Percentiles rank a stretch among this genome's conserved stretches.
phyloP scores from a whole-genome alignment of 495 filamentous ascomycete genomes.

The Aspergillus cristatus region DNA sequence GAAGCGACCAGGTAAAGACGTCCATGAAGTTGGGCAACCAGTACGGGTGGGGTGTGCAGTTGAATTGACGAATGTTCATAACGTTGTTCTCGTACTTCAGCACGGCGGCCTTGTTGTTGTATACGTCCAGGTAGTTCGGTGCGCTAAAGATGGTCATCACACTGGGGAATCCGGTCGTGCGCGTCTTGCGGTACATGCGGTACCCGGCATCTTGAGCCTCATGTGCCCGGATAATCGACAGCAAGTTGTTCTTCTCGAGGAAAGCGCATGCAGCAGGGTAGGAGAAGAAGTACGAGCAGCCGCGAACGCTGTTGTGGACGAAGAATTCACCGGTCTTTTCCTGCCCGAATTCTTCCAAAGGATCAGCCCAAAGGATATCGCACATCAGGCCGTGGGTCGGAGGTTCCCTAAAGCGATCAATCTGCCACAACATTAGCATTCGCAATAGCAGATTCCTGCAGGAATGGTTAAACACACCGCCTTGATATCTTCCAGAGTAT shows the following conservation, averaged over 20 bases:
- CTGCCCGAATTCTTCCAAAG: slow-evolving; percentile 97
- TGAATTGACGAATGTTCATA: slow-evolving; percentile 99
- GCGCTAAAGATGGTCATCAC: slow-evolving; percentile 99
- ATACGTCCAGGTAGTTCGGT: slow-evolving; percentile 98
- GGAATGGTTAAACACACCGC: slow-evolving; percentile 43
- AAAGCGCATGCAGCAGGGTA: slow-evolving; percentile 98
- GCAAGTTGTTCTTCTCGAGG: slow-evolving; percentile 95
- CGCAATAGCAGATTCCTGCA: neutral
- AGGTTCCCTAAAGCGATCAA: slow-evolving; percentile 95
- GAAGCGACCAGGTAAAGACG: slow-evolving; percentile 97
- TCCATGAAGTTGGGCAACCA: slow-evolving; percentile 99
- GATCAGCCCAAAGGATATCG: slow-evolving; percentile 97
- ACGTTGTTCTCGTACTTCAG: slow-evolving; percentile 99
- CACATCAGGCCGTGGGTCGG: slow-evolving; percentile 98
- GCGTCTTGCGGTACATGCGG: slow-evolving; percentile 97
- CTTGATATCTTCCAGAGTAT: slow-evolving; percentile 89
- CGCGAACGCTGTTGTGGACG: slow-evolving; percentile 94
- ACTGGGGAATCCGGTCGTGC: slow-evolving; percentile 95
- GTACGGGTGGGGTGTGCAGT: slow-evolving; percentile 98
- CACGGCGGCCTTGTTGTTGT: slow-evolving; percentile 99
- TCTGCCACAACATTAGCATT: slow-evolving; percentile 40
- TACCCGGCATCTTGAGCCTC: slow-evolving; percentile 98
- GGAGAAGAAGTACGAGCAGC: slow-evolving; percentile 98
- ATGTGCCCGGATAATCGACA: slow-evolving; percentile 97
- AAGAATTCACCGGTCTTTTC: slow-evolving; percentile 97